Evolutionary conservation across 257 asterid genomes (phyloP), one percentile per base, ranked within the genome.

Genomic region (Lantana camara): DNA sequence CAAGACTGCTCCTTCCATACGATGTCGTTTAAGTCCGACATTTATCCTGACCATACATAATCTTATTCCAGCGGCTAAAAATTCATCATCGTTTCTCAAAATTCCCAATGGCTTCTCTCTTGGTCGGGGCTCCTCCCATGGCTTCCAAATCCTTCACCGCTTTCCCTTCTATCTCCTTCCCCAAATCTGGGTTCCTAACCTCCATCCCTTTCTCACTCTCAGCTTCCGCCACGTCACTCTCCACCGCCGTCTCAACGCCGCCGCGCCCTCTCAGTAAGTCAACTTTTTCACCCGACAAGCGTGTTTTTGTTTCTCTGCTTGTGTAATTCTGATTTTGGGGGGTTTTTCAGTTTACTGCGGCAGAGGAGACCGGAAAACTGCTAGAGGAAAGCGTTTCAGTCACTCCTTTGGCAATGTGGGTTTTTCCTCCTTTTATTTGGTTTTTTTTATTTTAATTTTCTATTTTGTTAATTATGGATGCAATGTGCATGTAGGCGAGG

Each of bases 341-440:
- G 12, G 1, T 6, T 69, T 35, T 67, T 55, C 87, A 87, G 99
- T 90, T 73, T 79, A 81, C 64, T 93, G 97, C 68, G 99, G 99
- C 37, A 81, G 99, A 82, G 99, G 99, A 4, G 99, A 93, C 71
- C 88, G 73, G 84, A 93, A 90, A 79, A 93, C 97, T 17, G 99
- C 96, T 2, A 77, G 79, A 79, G 99, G 99, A 66, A 93, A 93
- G 85, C 91, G 97, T 12, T 93, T 93, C 82, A 90, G 80, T 67
- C 95, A 85, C 80, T 93, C 99, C 32, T 93, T 82, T 37, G 99
- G 99, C 71, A 93, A 93, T 73, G 99, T 93, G 72, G 70, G 95
- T 49, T 19, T 20, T 5, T 44, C 34, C 42, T 12, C 15, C 27
- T 10, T 32, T n/a, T 52, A 1, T 4, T 42, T 4, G 1, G 4